A percentile compares a stretch with the other conserved stretches of the same genome.
Conservation (phyloP, 2,329 filamentous ascomycete species). For the Purpureocillium lavendulum region DNA sequence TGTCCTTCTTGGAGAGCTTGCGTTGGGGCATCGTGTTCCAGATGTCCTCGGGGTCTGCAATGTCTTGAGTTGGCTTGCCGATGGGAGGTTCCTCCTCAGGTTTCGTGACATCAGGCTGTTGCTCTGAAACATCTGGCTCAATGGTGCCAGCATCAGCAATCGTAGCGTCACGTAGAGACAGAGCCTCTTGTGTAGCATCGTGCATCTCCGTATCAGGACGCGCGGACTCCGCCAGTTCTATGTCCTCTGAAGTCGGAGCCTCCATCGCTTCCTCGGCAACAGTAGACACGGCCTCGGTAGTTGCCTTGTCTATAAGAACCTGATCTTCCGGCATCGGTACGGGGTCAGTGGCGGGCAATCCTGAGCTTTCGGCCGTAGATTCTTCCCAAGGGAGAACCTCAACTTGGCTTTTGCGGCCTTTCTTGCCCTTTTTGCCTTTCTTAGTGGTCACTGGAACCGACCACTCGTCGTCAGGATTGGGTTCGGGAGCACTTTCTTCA, state of each 20-base stretch:
- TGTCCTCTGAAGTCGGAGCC: too few relatives aligned
- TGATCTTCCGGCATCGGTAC: too few relatives aligned
- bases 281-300: too few relatives aligned
- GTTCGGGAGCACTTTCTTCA: not conserved
- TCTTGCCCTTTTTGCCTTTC: slow-evolving; percentile 12
- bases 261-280: too few relatives aligned
- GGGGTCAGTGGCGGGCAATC: not conserved
- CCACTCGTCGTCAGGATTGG: slow-evolving; percentile 7
- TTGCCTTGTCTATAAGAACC: too few relatives aligned
- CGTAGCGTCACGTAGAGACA: not conserved
- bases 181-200: not conserved
- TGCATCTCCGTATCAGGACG: not conserved
- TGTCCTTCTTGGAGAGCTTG: slow-evolving; percentile 20
- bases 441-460: slow-evolving; percentile 7
- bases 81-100: not conserved
- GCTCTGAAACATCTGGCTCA: slow-evolving; percentile 1
- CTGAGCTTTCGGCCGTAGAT: not conserved
- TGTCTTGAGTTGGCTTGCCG: not conserved
- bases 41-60: not conserved
- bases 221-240: too few relatives aligned
- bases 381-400: slow-evolving; percentile 3
- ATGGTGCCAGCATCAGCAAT: not conserved
- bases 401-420: slow-evolving; percentile 6
- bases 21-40: slow-evolving; percentile 3
- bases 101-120: not conserved